Base-by-base conservation (phyloP, 257 asterid species). In the Striga asiatica region DNA sequence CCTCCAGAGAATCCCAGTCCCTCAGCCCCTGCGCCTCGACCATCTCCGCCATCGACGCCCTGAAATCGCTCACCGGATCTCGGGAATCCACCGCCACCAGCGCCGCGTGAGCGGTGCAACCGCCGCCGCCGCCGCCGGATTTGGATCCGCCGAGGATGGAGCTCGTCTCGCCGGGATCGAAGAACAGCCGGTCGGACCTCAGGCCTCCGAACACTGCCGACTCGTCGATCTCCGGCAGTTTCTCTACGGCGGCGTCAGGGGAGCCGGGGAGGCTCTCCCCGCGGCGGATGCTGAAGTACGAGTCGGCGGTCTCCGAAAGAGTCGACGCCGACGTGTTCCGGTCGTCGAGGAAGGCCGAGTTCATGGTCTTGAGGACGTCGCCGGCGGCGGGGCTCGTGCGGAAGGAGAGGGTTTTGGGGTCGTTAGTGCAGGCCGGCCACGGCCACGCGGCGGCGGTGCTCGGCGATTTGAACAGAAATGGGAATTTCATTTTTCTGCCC, bases 41-140 rank as follows among this genome's bases (percentile, higher is more conserved):
- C 81, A 83, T 77, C 62, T 80, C 88, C 69, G 52, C 79, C 83
- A 83, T 83, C 22, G 93, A 80, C 0, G 38, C 74, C 56, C 79
- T 55, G 71, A 80, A 83, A 52, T 78, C 83, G 27, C 8, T 4
- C 50, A 64, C 68, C 8, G 85, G 93, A 45, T 83, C 75, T 11
- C 8, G 1, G 3, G 81, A 75, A 21, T 74, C 79, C 60, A 76
- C 52, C 2, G 64, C 76, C 68, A 57, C 32, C 8, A 64, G 24
- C 4, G 57, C 46, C n/a, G 63, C 72, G 48, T 18, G 25, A 4
- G 66, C 6, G 76, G 74, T n/a, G n/a, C n/a, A n/a, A n/a, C n/a
- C n/a, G n/a, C n/a, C n/a, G 9, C 50, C 32, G 7, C 19, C 57
- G 6, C 8, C 55, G 55, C 21, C 9, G 3, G 56, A 4, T 38